A percentile compares a stretch with the other conserved stretches of the same genome.
Evolutionary conservation across 164 flowering plant species (phyloP).

Genomic region (Akebia trifoliata): DNA sequence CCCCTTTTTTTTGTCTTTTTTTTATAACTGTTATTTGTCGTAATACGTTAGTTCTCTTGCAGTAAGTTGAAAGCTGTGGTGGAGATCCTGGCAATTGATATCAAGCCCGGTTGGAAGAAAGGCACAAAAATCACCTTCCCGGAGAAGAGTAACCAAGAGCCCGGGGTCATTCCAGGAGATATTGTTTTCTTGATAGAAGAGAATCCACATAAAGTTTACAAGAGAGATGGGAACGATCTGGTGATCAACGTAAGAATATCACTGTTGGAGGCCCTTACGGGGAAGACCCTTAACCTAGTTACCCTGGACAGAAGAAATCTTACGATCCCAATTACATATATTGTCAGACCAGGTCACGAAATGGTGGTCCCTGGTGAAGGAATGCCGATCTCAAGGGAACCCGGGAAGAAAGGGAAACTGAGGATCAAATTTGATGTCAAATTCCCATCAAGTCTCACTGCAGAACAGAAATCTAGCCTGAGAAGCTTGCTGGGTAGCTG

Average conservation of each 20-base stretch:
- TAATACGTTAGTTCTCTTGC: constrained; percentile 18
- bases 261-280: constrained; percentile 78
- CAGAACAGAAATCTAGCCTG: constrained; percentile 68
- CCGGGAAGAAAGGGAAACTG: constrained; percentile 70
- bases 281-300: constrained; percentile 59
- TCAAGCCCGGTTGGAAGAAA: constrained; percentile 97
- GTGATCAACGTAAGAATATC: constrained; percentile 55
- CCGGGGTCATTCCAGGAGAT: constrained; percentile 71
- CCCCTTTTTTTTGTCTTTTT: not conserved
- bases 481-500: constrained; percentile 56
- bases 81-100: constrained; percentile 78
- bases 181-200: constrained; percentile 77
- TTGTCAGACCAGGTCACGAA: constrained; percentile 74
- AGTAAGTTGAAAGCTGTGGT: constrained; percentile 53
- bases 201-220: constrained; percentile 72
- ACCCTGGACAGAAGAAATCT: constrained; percentile 75
- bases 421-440: constrained; percentile 67
- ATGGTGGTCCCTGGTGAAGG: constrained; percentile 70
- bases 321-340: constrained; percentile 46
- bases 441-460: constrained; percentile 71
- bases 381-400: constrained; percentile 89
- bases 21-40: not conserved
- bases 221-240: constrained; percentile 85
- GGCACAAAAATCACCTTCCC: constrained; percentile 95
- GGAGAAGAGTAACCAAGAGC: constrained; percentile 76